Conservation (phyloP, 495 filamentous ascomycete genomes). For the Aspergillus cavernicola region DNA sequence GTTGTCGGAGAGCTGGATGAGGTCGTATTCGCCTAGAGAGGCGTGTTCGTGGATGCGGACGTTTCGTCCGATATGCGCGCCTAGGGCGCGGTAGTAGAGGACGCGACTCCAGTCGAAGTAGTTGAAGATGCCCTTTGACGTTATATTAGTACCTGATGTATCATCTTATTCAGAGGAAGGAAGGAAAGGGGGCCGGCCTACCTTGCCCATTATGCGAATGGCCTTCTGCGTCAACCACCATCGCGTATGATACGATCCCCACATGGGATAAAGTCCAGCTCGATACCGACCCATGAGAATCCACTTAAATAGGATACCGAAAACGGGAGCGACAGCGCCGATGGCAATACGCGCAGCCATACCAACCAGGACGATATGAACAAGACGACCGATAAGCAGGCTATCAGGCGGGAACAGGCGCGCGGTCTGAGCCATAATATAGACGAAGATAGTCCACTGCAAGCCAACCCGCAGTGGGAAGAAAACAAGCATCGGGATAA, state of each 20-base stretch:
- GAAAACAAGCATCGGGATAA: not conserved
- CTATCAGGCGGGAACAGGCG: not conserved
- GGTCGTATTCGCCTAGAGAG: constrained; percentile 5
- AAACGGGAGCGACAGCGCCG: not conserved
- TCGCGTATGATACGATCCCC: constrained; percentile 1
- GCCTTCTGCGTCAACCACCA: constrained; percentile 6
- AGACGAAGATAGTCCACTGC: constrained; percentile 4
- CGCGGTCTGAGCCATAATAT: not conserved
- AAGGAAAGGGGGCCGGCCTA: not conserved
- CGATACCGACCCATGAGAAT: not conserved
- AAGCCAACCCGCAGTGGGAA: not conserved
- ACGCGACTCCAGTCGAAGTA: not conserved
- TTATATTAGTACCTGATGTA: not conserved
- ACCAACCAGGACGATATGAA: constrained; percentile 1
- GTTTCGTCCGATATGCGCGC: not conserved
- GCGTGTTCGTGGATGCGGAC: not conserved
- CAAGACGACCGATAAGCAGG: not conserved
- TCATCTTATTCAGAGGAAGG: not conserved
- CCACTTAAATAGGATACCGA: not conserved
- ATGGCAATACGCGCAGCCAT: not conserved
- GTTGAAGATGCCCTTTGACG: not conserved
- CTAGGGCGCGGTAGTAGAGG: not conserved
- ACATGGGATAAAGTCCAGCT: not conserved
- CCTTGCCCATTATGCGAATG: not conserved
- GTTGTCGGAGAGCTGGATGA: not conserved